Conservation (phyloP, 1,284 basidiomycete genomes). For the Ganoderma lucidum region DNA sequence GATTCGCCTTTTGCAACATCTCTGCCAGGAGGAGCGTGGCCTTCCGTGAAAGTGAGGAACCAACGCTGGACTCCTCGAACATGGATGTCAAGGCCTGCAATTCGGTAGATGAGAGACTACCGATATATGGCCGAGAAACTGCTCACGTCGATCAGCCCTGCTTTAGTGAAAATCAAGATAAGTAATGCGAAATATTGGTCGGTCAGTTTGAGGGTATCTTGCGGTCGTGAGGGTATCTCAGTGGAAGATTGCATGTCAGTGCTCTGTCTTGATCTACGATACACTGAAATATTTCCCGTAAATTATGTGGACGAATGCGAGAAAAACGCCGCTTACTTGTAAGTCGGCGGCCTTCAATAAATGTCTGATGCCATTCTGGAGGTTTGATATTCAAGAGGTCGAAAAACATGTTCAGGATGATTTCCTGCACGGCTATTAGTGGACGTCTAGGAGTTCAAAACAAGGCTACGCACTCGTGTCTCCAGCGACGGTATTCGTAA, state of each 20-base stretch:
- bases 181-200: conserved; percentile 96
- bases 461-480: conserved; percentile 68
- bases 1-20: conserved; percentile 87
- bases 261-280: conserved; percentile 61
- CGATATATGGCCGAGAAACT: background rate
- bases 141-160: conserved; percentile 86
- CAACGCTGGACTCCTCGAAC: conserved; percentile 79
- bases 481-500: conserved; percentile 89
- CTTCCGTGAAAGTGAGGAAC: conserved; percentile 80
- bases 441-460: background rate
- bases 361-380: conserved; percentile 90
- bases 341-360: conserved; percentile 85
- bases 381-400: conserved; percentile 92
- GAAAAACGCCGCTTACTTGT: conserved; percentile 66
- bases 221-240: conserved; percentile 53
- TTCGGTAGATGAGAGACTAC: conserved; percentile 5
- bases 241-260: conserved; percentile 42
- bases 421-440: conserved; percentile 63
- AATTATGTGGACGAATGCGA: background rate
- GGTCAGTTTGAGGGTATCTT: conserved; percentile 80
- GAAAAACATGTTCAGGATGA: conserved; percentile 94
- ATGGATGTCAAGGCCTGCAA: conserved; percentile 82
- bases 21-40: conserved; percentile 95
- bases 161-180: conserved; percentile 86
- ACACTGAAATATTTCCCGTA: conserved; percentile 58